A percentile compares a stretch with the other conserved stretches of the same genome.
Evolutionary conservation across 441 rosid species (phyloP).

Genomic region (Gossypium laxum): DNA sequence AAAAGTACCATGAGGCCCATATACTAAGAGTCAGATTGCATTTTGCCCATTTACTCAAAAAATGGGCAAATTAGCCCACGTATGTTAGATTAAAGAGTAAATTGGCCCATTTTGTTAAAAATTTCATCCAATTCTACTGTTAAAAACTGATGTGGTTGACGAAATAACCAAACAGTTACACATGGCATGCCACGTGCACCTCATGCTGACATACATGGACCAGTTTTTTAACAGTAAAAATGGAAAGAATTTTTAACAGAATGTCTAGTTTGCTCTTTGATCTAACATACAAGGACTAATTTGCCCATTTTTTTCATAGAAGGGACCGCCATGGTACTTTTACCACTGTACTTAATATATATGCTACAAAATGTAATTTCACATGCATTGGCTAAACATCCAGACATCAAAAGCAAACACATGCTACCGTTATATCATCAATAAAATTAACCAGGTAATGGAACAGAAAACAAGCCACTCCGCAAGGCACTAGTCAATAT

Average conservation of each 20-base stretch:
- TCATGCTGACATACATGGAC: background rate
- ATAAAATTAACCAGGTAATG: background rate
- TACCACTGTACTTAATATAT: background rate
- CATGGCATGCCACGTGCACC: background rate
- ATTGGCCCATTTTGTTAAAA: background rate
- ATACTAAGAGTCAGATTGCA: background rate
- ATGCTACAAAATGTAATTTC: background rate
- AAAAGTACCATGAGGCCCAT: background rate
- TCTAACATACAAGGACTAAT: background rate
- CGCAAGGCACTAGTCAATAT: background rate
- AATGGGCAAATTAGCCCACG: background rate
- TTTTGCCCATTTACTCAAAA: background rate
- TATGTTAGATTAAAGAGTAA: background rate
- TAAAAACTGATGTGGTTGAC: background rate
- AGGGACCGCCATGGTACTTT: background rate
- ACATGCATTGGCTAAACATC: slow-evolving; percentile 8
- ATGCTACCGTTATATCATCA: background rate
- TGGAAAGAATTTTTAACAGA: background rate
- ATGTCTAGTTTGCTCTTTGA: background rate
- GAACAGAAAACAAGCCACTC: background rate
- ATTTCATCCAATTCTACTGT: background rate
- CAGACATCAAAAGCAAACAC: background rate
- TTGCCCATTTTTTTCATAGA: too few species aligned
- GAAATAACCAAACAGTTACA: background rate
- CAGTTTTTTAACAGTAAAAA: background rate